Percentiles rank a stretch among this genome's conserved stretches.
Evolutionary conservation across 768 basidiomycete genomes (phyloP).

Genomic region (Trametes punicea): DNA sequence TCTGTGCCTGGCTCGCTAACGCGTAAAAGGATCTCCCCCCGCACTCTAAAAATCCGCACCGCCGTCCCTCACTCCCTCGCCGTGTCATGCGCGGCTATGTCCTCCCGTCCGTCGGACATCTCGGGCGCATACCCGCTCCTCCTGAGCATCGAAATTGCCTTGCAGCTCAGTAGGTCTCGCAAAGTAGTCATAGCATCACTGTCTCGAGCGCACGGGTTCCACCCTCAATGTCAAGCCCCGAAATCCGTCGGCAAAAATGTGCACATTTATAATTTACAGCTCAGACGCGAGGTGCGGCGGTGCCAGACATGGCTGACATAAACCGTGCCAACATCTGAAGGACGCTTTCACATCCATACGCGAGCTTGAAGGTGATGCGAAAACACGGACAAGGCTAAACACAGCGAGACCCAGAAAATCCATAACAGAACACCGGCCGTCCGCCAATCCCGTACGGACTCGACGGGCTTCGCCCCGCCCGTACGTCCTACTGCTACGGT

Average conservation of each 20-base stretch:
- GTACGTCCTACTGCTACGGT: background rate
- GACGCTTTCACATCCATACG: background rate
- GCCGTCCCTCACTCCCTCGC: background rate
- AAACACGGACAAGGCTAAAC: background rate
- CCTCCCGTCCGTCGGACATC: conserved; percentile 7
- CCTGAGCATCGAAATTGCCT: background rate
- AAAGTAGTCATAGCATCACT: background rate
- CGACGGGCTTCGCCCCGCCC: too few species aligned
- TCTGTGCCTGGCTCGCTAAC: conserved; percentile 9
- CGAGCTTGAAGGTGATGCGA: background rate
- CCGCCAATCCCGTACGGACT: background rate
- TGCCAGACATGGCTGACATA: background rate
- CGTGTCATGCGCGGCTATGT: background rate
- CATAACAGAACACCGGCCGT: background rate
- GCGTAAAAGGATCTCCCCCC: conserved; percentile 8
- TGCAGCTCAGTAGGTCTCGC: too few species aligned
- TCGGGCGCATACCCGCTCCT: background rate
- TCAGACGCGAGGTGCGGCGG: background rate
- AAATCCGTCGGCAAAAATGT: background rate
- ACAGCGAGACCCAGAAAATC: background rate
- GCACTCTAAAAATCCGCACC: conserved; percentile 15
- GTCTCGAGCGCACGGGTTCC: background rate
- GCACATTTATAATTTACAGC: background rate
- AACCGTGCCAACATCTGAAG: background rate
- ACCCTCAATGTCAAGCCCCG: background rate